These are phyloP conservation scores for Carex littledalei DNA, from an alignment of 176 grass and related monocot species.

Conservation along the genomic window DNA sequence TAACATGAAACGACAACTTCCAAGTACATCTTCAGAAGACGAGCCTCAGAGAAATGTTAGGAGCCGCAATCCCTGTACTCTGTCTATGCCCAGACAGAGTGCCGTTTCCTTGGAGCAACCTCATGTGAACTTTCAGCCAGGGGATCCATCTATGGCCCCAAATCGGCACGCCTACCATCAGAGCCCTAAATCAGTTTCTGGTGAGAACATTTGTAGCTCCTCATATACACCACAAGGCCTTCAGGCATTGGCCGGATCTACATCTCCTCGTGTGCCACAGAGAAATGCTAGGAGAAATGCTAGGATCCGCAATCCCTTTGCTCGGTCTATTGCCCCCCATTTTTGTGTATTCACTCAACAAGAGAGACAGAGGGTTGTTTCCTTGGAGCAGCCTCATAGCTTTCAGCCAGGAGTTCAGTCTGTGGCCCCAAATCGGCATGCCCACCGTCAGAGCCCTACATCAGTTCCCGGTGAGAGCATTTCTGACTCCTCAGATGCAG, in stretches of 20 bases:
- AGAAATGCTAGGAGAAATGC: too few relatives aligned
- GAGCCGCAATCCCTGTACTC: neutral
- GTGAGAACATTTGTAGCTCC: neutral
- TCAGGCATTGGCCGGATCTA: neutral
- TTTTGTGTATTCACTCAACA: too few relatives aligned
- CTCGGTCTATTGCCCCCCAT: too few relatives aligned
- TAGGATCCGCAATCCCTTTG: too few relatives aligned
- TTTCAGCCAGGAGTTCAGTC: neutral
- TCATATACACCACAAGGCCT: neutral
- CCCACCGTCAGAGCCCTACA: neutral
- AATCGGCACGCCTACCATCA: neutral
- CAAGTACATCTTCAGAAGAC: neutral
- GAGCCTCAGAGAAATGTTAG: neutral
- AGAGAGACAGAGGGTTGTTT: too few relatives aligned
- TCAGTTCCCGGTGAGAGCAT: neutral
- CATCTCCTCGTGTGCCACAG: neutral
- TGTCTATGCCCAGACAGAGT: neutral
- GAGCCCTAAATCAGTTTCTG: neutral
- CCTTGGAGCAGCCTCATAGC: neutral
- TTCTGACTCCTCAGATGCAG: neutral
- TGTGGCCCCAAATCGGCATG: neutral
- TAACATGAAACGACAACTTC: neutral
- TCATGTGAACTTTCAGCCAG: too few relatives aligned
- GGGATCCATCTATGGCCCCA: neutral
- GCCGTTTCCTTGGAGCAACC: neutral